Base-by-base conservation (phyloP, 306 rosid species). In the Datisca glomerata region DNA sequence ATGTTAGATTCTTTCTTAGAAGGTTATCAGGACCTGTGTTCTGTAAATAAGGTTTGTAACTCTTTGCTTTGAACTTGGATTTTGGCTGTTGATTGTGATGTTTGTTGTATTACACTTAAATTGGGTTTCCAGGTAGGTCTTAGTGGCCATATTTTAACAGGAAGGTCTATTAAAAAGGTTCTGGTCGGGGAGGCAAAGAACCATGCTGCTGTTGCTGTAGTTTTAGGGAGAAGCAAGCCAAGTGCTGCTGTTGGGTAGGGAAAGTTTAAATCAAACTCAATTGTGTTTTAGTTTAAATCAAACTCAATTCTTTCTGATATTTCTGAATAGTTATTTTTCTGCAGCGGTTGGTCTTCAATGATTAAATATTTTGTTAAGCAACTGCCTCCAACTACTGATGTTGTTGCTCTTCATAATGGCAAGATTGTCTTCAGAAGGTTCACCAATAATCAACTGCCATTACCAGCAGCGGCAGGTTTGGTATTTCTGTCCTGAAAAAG, bases 181-280 rank as follows among this genome's bases (percentile, higher is more conserved):
- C 69, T 89, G 64, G 79, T 72, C 35, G 72, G 76, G 67, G 93
- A 83, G 68, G 82, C 93, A 18, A 76, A 72, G 64, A 58, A 50
- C 14, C 66, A 61, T 45, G 65, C 33, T 67, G 87, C 78, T 35
- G 36, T 51, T 71, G 85, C 91, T 45, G 61, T 89, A 33, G 76
- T 89, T 63, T 71, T 89, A 35, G 78, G 83, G 53, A 59, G 56
- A 55, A 56, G 69, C 57, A 56, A 70, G 20, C 63, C 47, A 32
- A 40, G 14, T 24, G 41, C 34, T 24, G 41, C 34, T 56, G 25
- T 43, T 41, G 76, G 91, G 97, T 89, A 72, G 53, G 86, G 38
- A 17, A 29, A n/a, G 24, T 12, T 39, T 20, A 21, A 17, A 47
- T 27, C 16, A 5, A 35, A 29, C 13, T 45, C 24, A 4, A 21